Evolutionary conservation across 1,284 basidiomycete genomes (phyloP).

Genomic region (Pseudozyma tsukubaensis): DNA sequence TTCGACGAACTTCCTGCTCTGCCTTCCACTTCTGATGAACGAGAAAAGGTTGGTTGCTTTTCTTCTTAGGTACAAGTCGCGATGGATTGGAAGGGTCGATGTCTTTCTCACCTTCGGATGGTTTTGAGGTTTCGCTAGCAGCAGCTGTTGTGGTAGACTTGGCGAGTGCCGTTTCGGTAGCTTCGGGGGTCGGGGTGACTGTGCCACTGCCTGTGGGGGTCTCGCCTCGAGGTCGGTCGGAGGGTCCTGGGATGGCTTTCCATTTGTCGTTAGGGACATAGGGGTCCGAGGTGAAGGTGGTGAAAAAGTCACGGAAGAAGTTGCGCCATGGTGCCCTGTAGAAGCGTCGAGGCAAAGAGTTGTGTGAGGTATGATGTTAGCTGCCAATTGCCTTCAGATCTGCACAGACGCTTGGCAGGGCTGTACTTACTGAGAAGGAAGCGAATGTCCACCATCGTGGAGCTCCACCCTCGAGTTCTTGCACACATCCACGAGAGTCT

Average conservation of each 20-base stretch:
- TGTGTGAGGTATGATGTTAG: constrained; percentile 1
- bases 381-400: neutral
- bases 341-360: neutral
- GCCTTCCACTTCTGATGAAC: constrained; percentile 61
- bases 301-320: constrained; percentile 63
- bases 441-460: constrained; percentile 66
- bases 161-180: constrained; percentile 17
- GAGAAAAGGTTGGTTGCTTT: constrained; percentile 60
- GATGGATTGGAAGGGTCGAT: constrained; percentile 60
- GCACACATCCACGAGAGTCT: constrained; percentile 55
- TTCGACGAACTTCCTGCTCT: constrained; percentile 50
- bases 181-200: constrained; percentile 39
- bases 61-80: constrained; percentile 62
- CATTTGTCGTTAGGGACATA: constrained; percentile 44
- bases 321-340: constrained; percentile 64
- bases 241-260: constrained; percentile 43
- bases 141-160: neutral
- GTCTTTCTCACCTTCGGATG: constrained; percentile 54
- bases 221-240: constrained; percentile 47
- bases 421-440: constrained; percentile 58
- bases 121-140: constrained; percentile 8
- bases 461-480: constrained; percentile 59
- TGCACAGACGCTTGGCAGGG: neutral
- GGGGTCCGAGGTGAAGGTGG: constrained; percentile 50
- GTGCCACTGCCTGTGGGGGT: constrained; percentile 48